These are phyloP conservation scores for Lantana camara DNA, from an alignment of 257 asterid species.

Conservation along the genomic window DNA sequence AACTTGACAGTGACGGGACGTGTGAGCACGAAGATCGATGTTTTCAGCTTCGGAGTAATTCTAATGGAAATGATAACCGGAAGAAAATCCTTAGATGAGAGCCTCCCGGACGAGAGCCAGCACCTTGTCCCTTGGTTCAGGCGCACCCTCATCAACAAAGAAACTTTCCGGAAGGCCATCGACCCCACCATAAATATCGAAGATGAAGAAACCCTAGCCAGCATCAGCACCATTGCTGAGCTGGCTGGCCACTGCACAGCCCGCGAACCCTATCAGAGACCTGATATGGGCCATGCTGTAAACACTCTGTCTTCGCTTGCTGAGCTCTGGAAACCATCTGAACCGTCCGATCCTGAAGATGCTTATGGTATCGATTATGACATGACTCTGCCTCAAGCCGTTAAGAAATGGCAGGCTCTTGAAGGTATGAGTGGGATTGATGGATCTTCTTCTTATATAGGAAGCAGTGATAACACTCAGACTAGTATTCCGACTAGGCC, in stretches of 20 bases:
- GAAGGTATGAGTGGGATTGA: constrained; percentile 71
- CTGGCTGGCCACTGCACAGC: constrained; percentile 86
- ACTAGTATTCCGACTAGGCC: constrained; percentile 79
- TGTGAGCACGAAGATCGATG: constrained; percentile 83
- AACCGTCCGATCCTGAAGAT: constrained; percentile 71
- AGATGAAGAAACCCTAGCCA: constrained; percentile 57
- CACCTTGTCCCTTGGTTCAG: constrained; percentile 90
- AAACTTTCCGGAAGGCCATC: constrained; percentile 48
- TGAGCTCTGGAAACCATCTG: constrained; percentile 84
- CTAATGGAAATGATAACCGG: constrained; percentile 86
- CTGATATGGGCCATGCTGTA: constrained; percentile 84
- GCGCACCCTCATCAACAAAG: constrained; percentile 60
- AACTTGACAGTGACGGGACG: constrained; percentile 66
- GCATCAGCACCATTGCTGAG: constrained; percentile 68
- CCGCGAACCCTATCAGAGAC: constrained; percentile 78
- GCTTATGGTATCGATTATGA: constrained; percentile 70
- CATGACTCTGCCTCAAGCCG: constrained; percentile 78
- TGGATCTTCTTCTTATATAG: constrained; percentile 46
- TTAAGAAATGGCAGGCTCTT: constrained; percentile 87
- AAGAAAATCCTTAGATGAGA: constrained; percentile 66
- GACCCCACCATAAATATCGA: constrained; percentile 58
- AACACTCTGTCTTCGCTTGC: constrained; percentile 77
- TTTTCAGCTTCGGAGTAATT: constrained; percentile 79
- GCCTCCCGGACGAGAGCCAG: constrained; percentile 59
- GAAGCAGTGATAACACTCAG: constrained; percentile 68